Percentiles rank a stretch among this genome's conserved stretches.
These are phyloP conservation scores for Angomonas deanei DNA, from an alignment of 208 protist genomes.

Conservation along the genomic window DNA sequence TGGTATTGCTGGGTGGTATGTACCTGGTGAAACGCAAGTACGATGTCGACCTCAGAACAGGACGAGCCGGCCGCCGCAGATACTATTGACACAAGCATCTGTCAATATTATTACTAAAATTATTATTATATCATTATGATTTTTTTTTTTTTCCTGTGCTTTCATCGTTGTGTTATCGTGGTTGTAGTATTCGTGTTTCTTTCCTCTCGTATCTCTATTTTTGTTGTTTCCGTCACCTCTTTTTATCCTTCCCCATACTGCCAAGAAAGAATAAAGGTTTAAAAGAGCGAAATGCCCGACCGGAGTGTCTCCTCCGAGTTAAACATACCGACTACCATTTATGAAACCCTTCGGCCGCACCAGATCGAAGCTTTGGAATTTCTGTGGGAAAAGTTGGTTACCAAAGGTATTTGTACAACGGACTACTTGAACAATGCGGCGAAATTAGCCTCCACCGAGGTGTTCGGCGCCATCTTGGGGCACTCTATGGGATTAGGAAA, in stretches of 20 bases:
- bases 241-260: no score
- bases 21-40: slow-evolving; percentile 32
- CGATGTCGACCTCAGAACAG: slow-evolving; percentile 20
- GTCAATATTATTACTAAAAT: slow-evolving; percentile 17
- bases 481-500: slow-evolving; percentile 91
- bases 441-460: slow-evolving; percentile 41
- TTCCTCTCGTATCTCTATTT: no score
- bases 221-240: no score
- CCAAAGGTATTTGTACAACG: slow-evolving; percentile 43
- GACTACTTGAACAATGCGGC: slow-evolving; percentile 39
- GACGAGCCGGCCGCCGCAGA: slow-evolving; percentile 17
- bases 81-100: no score
- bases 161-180: no score
- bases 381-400: slow-evolving; percentile 64
- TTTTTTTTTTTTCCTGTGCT: no score
- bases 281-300: no score
- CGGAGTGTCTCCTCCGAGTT: no score
- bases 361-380: slow-evolving; percentile 73
- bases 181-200: no score
- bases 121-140: no score
- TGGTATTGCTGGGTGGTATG: slow-evolving; percentile 32
- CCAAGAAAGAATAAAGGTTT: no score
- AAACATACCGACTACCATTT: slow-evolving; percentile 24
- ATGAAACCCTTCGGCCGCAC: slow-evolving; percentile 43
- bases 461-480: slow-evolving; percentile 71